Evolutionary conservation across 768 basidiomycete species (phyloP).

Genomic region (Myochromella boudieri): DNA sequence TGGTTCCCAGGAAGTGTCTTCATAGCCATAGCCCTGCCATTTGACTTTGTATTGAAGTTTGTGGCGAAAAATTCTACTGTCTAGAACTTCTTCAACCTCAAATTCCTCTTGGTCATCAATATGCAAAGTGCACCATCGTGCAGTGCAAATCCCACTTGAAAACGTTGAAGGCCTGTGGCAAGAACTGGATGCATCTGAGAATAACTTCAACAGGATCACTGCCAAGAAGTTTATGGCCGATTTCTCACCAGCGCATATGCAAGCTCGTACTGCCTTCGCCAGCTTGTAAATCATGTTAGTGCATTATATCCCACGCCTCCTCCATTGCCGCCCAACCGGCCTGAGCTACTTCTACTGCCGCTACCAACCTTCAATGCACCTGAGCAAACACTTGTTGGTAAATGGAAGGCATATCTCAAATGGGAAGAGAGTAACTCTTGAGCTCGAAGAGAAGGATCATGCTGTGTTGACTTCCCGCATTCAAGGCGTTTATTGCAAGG

Average conservation of each 20-base stretch:
- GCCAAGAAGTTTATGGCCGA: conserved; percentile 96
- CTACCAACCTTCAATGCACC: conserved; percentile 69
- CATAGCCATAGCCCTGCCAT: too few species aligned
- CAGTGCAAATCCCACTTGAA: conserved; percentile 91
- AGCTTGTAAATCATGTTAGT: conserved; percentile 69
- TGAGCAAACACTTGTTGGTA: conserved; percentile 74
- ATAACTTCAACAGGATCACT: conserved; percentile 82
- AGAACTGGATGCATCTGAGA: conserved; percentile 92
- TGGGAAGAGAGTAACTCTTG: conserved; percentile 96
- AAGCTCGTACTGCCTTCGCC: conserved; percentile 88
- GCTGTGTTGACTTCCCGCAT: conserved; percentile 66
- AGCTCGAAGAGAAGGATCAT: conserved; percentile 84
- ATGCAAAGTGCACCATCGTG: conserved; percentile 92
- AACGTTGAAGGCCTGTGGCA: conserved; percentile 93
- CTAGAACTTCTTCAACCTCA: too few species aligned
- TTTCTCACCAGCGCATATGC: conserved; percentile 90
- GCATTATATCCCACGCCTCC: conserved; percentile 49
- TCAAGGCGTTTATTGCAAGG: conserved; percentile 83
- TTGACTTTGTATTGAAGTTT: too few species aligned
- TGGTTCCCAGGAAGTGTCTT: too few species aligned
- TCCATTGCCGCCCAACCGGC: conserved; percentile 32
- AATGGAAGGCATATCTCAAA: conserved; percentile 91
- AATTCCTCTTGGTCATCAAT: too few species aligned
- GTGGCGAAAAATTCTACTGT: too few species aligned
- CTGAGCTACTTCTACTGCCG: conserved; percentile 63